These are phyloP conservation scores for Paraleonurus japonicus DNA, from an alignment of 257 asterid genomes.

Conservation along the genomic window DNA sequence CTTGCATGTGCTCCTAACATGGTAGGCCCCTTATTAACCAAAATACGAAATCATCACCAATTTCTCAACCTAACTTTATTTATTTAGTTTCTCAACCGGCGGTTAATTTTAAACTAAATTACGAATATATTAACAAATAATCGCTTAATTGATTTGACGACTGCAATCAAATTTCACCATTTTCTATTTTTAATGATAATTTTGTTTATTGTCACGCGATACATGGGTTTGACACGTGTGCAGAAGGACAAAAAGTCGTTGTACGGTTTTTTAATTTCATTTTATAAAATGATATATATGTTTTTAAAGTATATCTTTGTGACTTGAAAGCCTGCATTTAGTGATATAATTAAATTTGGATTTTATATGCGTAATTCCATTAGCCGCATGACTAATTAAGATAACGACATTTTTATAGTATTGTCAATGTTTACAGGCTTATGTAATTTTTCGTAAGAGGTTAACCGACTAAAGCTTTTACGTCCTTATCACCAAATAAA, in stretches of 20 bases:
- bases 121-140: background rate
- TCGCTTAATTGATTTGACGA: constrained; percentile 1
- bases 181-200: background rate
- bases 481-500: constrained; percentile 16
- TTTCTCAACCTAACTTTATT: constrained; percentile 27
- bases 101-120: background rate
- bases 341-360: constrained; percentile 3
- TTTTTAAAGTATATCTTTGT: background rate
- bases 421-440: constrained; percentile 8
- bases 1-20: constrained; percentile 76
- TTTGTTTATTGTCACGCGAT: background rate
- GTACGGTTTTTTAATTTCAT: background rate
- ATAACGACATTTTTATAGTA: constrained; percentile 5
- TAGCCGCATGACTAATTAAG: background rate
- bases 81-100: background rate
- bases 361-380: background rate
- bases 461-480: constrained; percentile 25
- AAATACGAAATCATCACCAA: background rate
- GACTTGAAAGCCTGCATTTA: constrained; percentile 15
- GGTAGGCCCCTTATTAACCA: constrained; percentile 52
- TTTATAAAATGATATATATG: background rate
- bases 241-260: background rate
- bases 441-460: constrained; percentile 15
- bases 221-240: constrained; percentile 27
- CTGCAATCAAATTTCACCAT: constrained; percentile 20